Evolutionary conservation across 768 basidiomycete genomes (phyloP), one percentile per base, ranked within the genome.

Genomic region (Calocera viscosa): DNA sequence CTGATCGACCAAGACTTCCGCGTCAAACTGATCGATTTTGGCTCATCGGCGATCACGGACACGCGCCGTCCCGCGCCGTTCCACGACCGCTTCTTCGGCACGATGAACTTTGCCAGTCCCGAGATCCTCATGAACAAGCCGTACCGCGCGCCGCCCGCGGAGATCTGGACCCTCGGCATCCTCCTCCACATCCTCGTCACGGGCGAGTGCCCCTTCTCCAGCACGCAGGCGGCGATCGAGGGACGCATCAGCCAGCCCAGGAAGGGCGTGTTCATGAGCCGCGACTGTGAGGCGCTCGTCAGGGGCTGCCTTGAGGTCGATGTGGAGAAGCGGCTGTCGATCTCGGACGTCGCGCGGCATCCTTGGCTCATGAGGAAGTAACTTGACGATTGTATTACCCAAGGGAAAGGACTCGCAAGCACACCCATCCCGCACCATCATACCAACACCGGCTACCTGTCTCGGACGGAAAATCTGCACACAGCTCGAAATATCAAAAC

Each of bases 21-120:
- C 87, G 89, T 95, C 72, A 97, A 97, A 75, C 81, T 97, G 64
- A 94, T 97, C 72, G 94, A 97, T 78, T 97, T 97, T 75, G 94
- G 94, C 60, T 91, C 89, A 70, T 91, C 93, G 30, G 87, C 88
- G 30, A 81, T 89, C 67, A 84, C 84, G 64, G 84, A 93, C 73
- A 84, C 86, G 3, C 73, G 75, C 3, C 74, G 82, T 66, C 80
- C 86, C 1, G 82, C 84, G 12, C 88, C 89, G 0, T 83, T 81
- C 66, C 88, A 92, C 77, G 82, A 81, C 34, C 81, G 86, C 41
- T 96, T 95, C 72, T 72, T 74, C 63, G 78, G 78, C 0, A 78
- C 76, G 7, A 70, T 72, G 53, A 66, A 71, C 22, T 76, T 72
- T 65, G 74, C 76, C 53, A 67, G 70, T 11, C 49, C 64, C 64